Percentiles rank a stretch among this genome's conserved stretches.
Conservation (phyloP, 495 filamentous ascomycete genomes). For the Annulohypoxylon moriforme region DNA sequence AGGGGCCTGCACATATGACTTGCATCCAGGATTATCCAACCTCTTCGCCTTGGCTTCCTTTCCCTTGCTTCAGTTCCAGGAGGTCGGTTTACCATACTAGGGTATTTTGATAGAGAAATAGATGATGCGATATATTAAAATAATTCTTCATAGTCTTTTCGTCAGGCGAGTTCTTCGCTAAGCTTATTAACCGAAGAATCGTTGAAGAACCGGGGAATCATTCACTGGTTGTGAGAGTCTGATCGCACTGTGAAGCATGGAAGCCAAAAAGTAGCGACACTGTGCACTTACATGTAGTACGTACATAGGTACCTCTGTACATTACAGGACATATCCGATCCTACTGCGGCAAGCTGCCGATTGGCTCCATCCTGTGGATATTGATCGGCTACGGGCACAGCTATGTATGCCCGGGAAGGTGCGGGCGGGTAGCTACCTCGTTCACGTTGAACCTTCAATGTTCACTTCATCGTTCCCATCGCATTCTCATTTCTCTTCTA, state of each 20-base stretch:
- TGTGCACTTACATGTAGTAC: neutral
- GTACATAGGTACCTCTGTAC: constrained; percentile 2
- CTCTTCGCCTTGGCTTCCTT: neutral
- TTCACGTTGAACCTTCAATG: too few relatives aligned
- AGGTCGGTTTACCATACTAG: constrained; percentile 18
- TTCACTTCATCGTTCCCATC: too few relatives aligned
- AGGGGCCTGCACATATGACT: constrained; percentile 25
- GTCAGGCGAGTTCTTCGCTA: neutral
- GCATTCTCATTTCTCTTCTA: too few relatives aligned
- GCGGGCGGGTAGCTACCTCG: neutral
- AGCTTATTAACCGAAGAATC: neutral
- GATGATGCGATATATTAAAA: constrained; percentile 9
- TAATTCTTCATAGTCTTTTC: neutral
- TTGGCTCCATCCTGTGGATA: constrained; percentile 11
- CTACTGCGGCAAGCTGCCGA: constrained; percentile 27
- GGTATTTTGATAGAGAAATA: constrained; percentile 23
- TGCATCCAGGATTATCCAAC: constrained; percentile 24
- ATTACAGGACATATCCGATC: neutral
- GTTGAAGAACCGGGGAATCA: neutral
- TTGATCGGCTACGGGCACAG: neutral
- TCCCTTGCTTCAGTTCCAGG: constrained; percentile 34
- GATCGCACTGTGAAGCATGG: neutral
- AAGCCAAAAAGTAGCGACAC: neutral
- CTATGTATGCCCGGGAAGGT: neutral
- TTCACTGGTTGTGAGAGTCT: neutral